Conservation (phyloP, 192 early-diverging fungal species). For the Paraglomus occultum region DNA sequence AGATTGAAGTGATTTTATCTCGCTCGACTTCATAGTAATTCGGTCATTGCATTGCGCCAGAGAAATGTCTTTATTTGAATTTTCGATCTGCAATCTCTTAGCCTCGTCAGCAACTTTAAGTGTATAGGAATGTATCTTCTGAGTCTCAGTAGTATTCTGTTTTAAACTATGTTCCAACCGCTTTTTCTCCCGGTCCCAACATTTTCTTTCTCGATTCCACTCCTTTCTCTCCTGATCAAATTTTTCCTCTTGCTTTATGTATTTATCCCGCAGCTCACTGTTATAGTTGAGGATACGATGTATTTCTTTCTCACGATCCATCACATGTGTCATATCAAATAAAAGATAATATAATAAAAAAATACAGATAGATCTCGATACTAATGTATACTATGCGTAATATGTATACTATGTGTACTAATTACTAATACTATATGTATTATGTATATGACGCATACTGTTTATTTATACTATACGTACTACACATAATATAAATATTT, state of each 20-base stretch:
- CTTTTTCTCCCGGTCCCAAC: slow-evolving; percentile 7
- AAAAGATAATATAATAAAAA: too few relatives aligned
- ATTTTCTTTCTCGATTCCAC: background rate
- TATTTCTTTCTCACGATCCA: background rate
- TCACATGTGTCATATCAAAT: too few relatives aligned
- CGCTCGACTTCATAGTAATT: background rate
- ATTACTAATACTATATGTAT: slow-evolving; percentile 3
- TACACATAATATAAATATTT: slow-evolving; percentile 21
- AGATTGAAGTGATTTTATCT: slow-evolving; percentile 24
- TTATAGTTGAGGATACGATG: background rate
- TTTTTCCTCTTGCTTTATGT: background rate
- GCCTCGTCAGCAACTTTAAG: background rate
- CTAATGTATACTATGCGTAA: slow-evolving; percentile 11
- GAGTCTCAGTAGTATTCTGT: background rate
- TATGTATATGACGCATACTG: background rate
- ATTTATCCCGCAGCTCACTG: background rate
- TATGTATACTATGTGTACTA: slow-evolving; percentile 6
- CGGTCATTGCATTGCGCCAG: slow-evolving; percentile 11
- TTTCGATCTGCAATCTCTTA: slow-evolving; percentile 10
- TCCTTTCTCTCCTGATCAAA: background rate
- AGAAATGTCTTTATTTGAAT: slow-evolving; percentile 9
- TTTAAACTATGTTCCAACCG: background rate
- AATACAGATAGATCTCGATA: too few relatives aligned
- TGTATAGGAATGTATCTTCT: background rate
- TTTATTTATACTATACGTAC: background rate